These are phyloP conservation scores for Nitzschia sp. DNA, from an alignment of 108 stramenopile genomes.

Conservation along the genomic window DNA sequence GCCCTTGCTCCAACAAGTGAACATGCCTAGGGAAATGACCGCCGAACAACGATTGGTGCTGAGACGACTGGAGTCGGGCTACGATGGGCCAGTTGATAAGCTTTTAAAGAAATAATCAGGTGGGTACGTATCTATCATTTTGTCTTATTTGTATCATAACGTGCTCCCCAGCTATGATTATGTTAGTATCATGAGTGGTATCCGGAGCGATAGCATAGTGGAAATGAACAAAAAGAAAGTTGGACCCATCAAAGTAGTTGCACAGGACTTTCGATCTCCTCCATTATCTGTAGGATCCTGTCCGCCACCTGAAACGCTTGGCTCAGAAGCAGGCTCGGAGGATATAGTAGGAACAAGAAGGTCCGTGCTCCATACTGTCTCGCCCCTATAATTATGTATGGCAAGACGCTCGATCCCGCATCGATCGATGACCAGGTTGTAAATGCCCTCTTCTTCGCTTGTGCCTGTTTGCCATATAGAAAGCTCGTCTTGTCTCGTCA, in stretches of 20 bases:
- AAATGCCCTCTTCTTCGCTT: background rate
- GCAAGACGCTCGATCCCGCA: background rate
- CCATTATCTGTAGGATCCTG: too few relatives aligned
- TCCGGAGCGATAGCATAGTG: too few relatives aligned
- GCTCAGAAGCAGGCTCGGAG: too few relatives aligned
- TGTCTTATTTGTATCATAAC: too few relatives aligned
- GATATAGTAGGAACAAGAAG: slow-evolving; percentile 4
- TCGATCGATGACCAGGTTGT: background rate
- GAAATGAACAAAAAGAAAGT: too few relatives aligned
- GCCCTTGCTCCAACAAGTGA: background rate
- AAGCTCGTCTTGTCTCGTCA: background rate
- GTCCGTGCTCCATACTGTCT: background rate
- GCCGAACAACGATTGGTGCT: slow-evolving; percentile 2
- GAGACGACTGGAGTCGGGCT: slow-evolving; percentile 4
- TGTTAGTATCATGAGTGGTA: too few relatives aligned
- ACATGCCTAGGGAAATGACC: background rate
- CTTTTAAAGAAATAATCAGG: too few relatives aligned
- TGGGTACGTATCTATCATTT: too few relatives aligned
- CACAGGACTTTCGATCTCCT: too few relatives aligned
- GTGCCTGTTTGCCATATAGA: slow-evolving; percentile 5
- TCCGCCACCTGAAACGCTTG: too few relatives aligned
- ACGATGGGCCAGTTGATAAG: slow-evolving; percentile 1
- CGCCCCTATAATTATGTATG: background rate
- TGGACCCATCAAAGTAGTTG: too few relatives aligned
- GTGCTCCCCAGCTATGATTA: too few relatives aligned